A percentile compares a stretch with the other conserved stretches of the same genome.
These are phyloP conservation scores for Gorgonomyces haynaldii DNA, from an alignment of 192 early-diverging fungal genomes.

Conservation along the genomic window DNA sequence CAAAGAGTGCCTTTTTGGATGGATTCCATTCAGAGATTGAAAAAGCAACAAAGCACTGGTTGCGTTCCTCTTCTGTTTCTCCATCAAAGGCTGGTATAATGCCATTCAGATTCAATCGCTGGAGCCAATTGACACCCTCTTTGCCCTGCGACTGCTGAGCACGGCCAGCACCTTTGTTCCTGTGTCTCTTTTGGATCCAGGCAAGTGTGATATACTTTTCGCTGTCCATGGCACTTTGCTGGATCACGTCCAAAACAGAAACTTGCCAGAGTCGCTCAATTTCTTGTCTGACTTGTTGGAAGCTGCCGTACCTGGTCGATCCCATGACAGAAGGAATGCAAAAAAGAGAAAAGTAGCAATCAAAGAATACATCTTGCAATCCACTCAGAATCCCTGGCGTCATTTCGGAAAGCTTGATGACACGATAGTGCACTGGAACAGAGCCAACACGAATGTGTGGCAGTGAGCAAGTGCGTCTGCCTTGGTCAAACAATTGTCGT, in stretches of 20 bases:
- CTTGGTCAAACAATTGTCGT: slow-evolving; percentile 25
- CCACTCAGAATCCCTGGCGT: slow-evolving; percentile 13
- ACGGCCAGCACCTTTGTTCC: slow-evolving; percentile 26
- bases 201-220: slow-evolving; percentile 27
- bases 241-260: slow-evolving; percentile 24
- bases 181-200: slow-evolving; percentile 35
- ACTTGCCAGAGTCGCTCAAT: slow-evolving; percentile 22
- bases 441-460: slow-evolving; percentile 35
- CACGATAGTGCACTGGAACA: slow-evolving; percentile 18
- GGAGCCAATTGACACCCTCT: slow-evolving; percentile 19
- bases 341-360: slow-evolving; percentile 23
- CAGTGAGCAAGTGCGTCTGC: slow-evolving; percentile 33
- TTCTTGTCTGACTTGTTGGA: slow-evolving; percentile 8
- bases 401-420: slow-evolving; percentile 2
- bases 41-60: slow-evolving; percentile 23
- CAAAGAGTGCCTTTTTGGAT: slow-evolving; percentile 15
- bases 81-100: slow-evolving; percentile 13
- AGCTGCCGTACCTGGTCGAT: background rate
- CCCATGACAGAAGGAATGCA: slow-evolving; percentile 23
- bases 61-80: background rate
- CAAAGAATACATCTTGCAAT: slow-evolving; percentile 32
- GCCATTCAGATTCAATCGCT: slow-evolving; percentile 20
- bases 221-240: slow-evolving; percentile 10
- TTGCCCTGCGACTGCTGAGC: slow-evolving; percentile 3
- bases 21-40: slow-evolving; percentile 29